These are phyloP conservation scores for Setaria italica DNA, from an alignment of 202 grass and related monocot genomes.

Conservation along the genomic window DNA sequence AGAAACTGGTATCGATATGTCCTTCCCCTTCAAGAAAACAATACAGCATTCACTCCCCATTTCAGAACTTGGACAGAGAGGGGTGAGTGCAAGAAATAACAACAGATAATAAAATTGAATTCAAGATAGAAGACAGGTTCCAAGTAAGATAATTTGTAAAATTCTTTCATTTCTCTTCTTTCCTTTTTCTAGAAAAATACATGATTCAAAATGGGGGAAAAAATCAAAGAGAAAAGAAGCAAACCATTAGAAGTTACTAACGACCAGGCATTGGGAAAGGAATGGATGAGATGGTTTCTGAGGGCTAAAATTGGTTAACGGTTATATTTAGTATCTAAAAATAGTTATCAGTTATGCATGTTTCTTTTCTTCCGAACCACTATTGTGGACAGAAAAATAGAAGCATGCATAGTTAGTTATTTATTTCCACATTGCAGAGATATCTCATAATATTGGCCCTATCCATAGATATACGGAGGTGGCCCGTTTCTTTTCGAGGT, in stretches of 20 bases:
- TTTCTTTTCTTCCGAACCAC: not conserved
- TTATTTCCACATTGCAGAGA: not conserved
- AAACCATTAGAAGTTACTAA: conserved; percentile 41
- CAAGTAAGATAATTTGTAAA: conserved; percentile 14
- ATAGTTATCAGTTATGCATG: conserved; percentile 21
- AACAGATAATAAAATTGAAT: conserved; percentile 41
- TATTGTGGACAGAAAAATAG: conserved; percentile 11
- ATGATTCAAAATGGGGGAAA: conserved; percentile 34
- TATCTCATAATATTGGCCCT: not conserved
- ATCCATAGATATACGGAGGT: not conserved
- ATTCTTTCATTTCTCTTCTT: not conserved
- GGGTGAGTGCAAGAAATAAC: conserved; percentile 15
- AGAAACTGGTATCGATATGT: conserved; percentile 33
- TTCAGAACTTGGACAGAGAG: conserved; percentile 18
- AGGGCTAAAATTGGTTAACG: conserved; percentile 53
- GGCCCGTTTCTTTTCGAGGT: not conserved
- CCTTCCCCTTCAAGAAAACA: conserved; percentile 48
- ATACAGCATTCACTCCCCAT: conserved; percentile 37
- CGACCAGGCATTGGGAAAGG: conserved; percentile 12
- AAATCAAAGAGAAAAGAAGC: conserved; percentile 19
- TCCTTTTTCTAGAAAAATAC: conserved; percentile 10
- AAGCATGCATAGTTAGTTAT: not conserved
- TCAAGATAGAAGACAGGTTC: conserved; percentile 33
- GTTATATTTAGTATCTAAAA: conserved; percentile 34
- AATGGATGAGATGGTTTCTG: conserved; percentile 34